Conservation (phyloP, 2,329 filamentous ascomycete genomes). For the Seiridium unicorne region DNA sequence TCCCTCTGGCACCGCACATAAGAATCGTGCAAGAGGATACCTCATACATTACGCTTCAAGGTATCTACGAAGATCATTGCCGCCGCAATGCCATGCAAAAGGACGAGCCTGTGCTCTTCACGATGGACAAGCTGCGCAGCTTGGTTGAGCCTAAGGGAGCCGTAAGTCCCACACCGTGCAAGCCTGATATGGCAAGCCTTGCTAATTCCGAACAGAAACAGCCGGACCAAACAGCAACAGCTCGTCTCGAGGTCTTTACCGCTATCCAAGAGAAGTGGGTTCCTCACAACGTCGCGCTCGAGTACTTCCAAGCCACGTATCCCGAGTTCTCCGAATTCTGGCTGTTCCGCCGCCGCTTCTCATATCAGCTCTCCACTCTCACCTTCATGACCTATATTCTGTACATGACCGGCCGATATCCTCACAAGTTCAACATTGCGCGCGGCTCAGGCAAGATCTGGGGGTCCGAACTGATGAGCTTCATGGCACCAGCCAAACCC, state of each 20-base stretch:
- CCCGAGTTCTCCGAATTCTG: conserved; percentile 92
- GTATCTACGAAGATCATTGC: conserved; percentile 95
- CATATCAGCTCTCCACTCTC: conserved; percentile 89
- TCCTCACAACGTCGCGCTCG: conserved; percentile 74
- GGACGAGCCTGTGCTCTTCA: conserved; percentile 92
- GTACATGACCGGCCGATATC: conserved; percentile 94
- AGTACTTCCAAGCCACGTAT: conserved; percentile 88
- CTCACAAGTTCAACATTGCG: conserved; percentile 91
- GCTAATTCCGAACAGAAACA: conserved; percentile 50
- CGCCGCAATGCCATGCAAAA: conserved; percentile 83
- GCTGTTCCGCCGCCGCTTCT: conserved; percentile 96
- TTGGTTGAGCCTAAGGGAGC: conserved; percentile 67
- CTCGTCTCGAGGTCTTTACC: conserved; percentile 87
- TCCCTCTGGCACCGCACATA: conserved; percentile 91
- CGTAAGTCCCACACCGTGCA: conserved; percentile 37
- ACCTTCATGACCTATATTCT: conserved; percentile 99
- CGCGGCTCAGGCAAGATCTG: conserved; percentile 88
- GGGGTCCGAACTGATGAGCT: conserved; percentile 91
- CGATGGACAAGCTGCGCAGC: conserved; percentile 87
- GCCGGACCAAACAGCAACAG: conserved; percentile 66
- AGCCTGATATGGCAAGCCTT: not conserved
- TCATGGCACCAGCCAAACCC: conserved; percentile 79
- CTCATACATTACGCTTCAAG: conserved; percentile 91
- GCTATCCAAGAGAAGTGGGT: conserved; percentile 95
- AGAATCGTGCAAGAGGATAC: conserved; percentile 94